Percentiles rank a stretch among this genome's conserved stretches.
phyloP scores from a whole-genome alignment of 768 basidiomycete genomes.

The Polyporus arcularius region DNA sequence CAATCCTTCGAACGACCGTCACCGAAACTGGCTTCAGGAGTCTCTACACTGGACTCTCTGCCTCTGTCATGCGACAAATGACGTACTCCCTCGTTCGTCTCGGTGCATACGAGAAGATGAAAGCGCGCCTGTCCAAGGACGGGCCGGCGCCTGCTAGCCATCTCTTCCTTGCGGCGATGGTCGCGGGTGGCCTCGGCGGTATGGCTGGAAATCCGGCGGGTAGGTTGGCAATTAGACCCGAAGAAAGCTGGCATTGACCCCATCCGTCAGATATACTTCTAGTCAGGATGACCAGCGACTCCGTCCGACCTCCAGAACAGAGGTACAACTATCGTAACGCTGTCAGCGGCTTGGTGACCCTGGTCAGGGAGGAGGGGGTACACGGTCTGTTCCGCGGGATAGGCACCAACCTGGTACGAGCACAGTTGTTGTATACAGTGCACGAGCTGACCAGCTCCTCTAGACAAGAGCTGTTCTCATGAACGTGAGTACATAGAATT shows the following conservation, averaged over 20 bases:
- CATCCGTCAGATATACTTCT: constrained; percentile 59
- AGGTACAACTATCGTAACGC: constrained; percentile 81
- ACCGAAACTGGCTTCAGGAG: constrained; percentile 69
- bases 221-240: constrained; percentile 26
- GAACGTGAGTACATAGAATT: constrained; percentile 55
- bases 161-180: constrained; percentile 63
- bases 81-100: constrained; percentile 86
- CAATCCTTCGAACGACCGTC: constrained; percentile 65
- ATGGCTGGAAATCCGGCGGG: constrained; percentile 85
- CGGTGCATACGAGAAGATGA: constrained; percentile 80
- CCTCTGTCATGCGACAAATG: constrained; percentile 87
- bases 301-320: constrained; percentile 69
- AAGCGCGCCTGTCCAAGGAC: constrained; percentile 51
- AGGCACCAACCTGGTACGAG: constrained; percentile 71
- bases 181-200: constrained; percentile 82
- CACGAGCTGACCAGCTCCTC: constrained; percentile 6
- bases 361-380: constrained; percentile 70
- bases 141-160: constrained; percentile 54
- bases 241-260: background rate
- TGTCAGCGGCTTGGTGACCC: constrained; percentile 64
- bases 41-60: constrained; percentile 79
- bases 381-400: constrained; percentile 72
- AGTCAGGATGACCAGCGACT: constrained; percentile 89
- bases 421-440: background rate
- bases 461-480: constrained; percentile 68